phyloP scores from a whole-genome alignment of 148 eudicot genomes.

The Persicaria tinctoria region DNA sequence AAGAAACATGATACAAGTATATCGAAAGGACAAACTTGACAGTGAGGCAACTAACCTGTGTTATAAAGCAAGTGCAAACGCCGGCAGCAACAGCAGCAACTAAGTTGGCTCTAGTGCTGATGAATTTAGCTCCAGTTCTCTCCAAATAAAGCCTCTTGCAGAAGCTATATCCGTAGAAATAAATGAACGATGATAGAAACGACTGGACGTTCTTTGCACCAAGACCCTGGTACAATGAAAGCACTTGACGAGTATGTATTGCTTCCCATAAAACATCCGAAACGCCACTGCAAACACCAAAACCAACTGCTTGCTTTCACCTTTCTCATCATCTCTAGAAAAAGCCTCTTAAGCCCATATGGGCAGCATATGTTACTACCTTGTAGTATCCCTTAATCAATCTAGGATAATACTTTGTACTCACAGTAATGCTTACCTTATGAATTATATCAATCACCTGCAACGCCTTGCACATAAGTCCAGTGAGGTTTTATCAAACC shows the following conservation, averaged over 20 bases:
- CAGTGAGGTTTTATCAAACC: too few species aligned
- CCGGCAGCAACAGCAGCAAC: slow-evolving; percentile 87
- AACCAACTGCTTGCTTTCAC: neutral
- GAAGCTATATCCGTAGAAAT: slow-evolving; percentile 93
- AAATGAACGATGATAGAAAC: slow-evolving; percentile 64
- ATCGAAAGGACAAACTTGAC: neutral
- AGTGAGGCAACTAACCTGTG: slow-evolving; percentile 52
- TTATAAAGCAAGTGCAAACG: slow-evolving; percentile 65
- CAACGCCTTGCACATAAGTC: too few species aligned
- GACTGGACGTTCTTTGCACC: slow-evolving; percentile 92
- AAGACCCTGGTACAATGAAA: slow-evolving; percentile 84
- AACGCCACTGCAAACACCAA: slow-evolving; percentile 45
- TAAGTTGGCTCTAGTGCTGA: slow-evolving; percentile 81
- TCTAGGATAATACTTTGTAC: too few species aligned
- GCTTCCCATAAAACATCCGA: slow-evolving; percentile 89
- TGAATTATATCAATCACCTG: too few species aligned
- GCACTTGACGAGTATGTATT: slow-evolving; percentile 55
- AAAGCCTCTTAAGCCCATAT: too few species aligned
- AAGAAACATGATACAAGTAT: too few species aligned
- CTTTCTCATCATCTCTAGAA: neutral
- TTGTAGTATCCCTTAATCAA: too few species aligned
- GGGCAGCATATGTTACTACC: too few species aligned
- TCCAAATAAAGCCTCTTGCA: slow-evolving; percentile 75
- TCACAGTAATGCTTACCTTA: too few species aligned
- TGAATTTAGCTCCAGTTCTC: slow-evolving; percentile 58